Evolutionary conservation across 805 yeast genomes (phyloP), one percentile per base, ranked within the genome.

Genomic region (Cephaloascus albidus): DNA sequence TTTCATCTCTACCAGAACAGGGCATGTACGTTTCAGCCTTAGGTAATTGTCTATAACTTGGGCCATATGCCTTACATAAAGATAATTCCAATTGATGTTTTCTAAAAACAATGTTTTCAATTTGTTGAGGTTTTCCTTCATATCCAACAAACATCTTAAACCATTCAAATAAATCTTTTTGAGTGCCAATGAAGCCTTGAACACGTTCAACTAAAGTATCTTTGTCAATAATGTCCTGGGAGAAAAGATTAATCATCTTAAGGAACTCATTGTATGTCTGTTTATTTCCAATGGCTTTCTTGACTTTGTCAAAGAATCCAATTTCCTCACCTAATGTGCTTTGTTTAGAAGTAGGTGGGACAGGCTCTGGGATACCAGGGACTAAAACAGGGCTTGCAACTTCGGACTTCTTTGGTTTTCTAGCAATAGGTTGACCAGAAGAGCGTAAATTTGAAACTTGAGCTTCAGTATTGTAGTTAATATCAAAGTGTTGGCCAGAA

Each of bases 1-100:
- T 85, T 51, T 90, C 97, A 61, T 93, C 99, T 52, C 99, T 78
- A 15, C 98, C 98, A 8, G 95, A 85, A 52, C 97, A 90, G 18
- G 97, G 97, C 95, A 88, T 88, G 53, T 78, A 85, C 0, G 96
- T 86, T 57, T 90, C 97, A 1, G 93, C 77, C 52, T 89, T 89
- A 20, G 98, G 98, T 40, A 90, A 70, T 52, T 85, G 77, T 53
- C 97, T 78, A 60, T 93, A 93, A 35, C 96, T 85, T 16, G 97
- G 97, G 10, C 97, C 97, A 53, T 85, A 86, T 3, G 96, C 85
- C 57, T 93, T 86, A 63, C 97, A 93, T 51, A 86, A 70, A 23
- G 90, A 80, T 41, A 93, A 71, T 52, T 93, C 97, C 43, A 93
- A 67, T 49, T 84, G 88, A 55, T 90, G 97, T 60, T 93, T 93